Percentiles rank a stretch among this genome's conserved stretches.
phyloP scores from a whole-genome alignment of 2,329 filamentous ascomycete genomes.

The Aspergillus pseudonomiae region DNA sequence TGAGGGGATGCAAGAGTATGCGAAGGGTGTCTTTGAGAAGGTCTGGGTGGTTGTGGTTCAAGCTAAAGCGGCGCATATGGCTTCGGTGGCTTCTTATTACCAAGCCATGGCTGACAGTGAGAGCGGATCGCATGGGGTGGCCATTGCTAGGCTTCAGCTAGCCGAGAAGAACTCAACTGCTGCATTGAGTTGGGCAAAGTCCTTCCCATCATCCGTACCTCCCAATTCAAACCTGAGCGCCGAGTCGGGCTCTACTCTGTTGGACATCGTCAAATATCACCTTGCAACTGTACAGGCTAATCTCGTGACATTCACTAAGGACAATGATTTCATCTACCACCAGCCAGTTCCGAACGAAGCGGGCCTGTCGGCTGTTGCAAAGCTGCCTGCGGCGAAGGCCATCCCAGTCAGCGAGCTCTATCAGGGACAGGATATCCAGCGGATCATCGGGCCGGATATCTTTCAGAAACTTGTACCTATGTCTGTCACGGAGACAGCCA shows the following conservation, averaged over 20 bases:
- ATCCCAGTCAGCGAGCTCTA: slow-evolving; percentile 97
- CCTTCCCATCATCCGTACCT: slow-evolving; percentile 78
- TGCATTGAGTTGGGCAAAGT: slow-evolving; percentile 73
- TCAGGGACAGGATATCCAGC: slow-evolving; percentile 93
- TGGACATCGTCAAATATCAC: slow-evolving; percentile 85
- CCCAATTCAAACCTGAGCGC: slow-evolving; percentile 80
- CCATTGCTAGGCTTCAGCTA: slow-evolving; percentile 78
- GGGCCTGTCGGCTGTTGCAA: slow-evolving; percentile 77
- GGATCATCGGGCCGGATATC: slow-evolving; percentile 94
- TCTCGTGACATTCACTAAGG: slow-evolving; percentile 74
- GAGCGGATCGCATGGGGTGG: slow-evolving; percentile 80
- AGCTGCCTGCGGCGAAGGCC: slow-evolving; percentile 91
- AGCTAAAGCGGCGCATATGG: slow-evolving; percentile 79
- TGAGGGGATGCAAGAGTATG: slow-evolving; percentile 91
- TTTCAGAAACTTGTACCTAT: slow-evolving; percentile 97
- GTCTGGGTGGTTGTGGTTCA: slow-evolving; percentile 77
- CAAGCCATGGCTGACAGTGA: slow-evolving; percentile 91
- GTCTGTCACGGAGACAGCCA: slow-evolving; percentile 93
- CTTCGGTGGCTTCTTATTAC: slow-evolving; percentile 87
- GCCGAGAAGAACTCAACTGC: slow-evolving; percentile 80
- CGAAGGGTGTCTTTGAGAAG: slow-evolving; percentile 89
- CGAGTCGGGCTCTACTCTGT: slow-evolving; percentile 73
- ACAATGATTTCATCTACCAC: slow-evolving; percentile 99
- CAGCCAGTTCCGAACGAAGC: slow-evolving; percentile 87
- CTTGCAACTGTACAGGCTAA: slow-evolving; percentile 79